A percentile compares a stretch with the other conserved stretches of the same genome.
phyloP scores from a whole-genome alignment of 495 filamentous ascomycete species.

The Aspergillus leporis region DNA sequence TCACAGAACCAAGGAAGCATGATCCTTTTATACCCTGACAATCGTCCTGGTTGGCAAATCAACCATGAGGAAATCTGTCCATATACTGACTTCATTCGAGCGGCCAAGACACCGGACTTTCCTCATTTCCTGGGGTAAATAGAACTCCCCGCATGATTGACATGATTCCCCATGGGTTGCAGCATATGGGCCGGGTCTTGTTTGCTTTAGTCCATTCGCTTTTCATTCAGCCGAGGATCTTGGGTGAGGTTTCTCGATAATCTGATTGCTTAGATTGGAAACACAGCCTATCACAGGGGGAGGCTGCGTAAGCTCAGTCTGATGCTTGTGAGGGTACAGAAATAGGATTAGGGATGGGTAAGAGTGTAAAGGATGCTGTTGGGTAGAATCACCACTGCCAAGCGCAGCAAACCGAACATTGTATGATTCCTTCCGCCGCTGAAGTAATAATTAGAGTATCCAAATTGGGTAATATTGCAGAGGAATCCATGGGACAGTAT shows the following conservation, averaged over 20 bases:
- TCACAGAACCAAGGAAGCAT: not conserved
- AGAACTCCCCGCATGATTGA: not conserved
- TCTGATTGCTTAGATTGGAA: not conserved
- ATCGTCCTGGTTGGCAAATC: not conserved
- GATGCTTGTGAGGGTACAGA: not conserved
- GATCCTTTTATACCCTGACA: not conserved
- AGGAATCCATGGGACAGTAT: not conserved
- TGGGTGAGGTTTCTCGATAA: not conserved
- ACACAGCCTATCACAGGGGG: not conserved
- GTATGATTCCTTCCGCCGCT: not conserved
- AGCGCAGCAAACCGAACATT: not conserved
- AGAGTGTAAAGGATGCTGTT: not conserved
- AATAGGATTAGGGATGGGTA: not conserved
- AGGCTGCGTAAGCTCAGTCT: not conserved
- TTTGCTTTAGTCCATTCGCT: not conserved
- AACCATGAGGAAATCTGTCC: not conserved
- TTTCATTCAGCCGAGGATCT: not conserved
- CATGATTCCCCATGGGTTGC: not conserved
- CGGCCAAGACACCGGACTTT: not conserved
- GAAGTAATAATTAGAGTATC: not conserved
- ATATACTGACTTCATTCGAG: not conserved
- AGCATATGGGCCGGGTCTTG: not conserved
- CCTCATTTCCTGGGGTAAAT: not conserved
- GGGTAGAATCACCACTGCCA: not conserved
- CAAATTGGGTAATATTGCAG: not conserved